Evolutionary conservation across 2,329 filamentous ascomycete genomes (phyloP).

Genomic region (Hypocreales sp.): DNA sequence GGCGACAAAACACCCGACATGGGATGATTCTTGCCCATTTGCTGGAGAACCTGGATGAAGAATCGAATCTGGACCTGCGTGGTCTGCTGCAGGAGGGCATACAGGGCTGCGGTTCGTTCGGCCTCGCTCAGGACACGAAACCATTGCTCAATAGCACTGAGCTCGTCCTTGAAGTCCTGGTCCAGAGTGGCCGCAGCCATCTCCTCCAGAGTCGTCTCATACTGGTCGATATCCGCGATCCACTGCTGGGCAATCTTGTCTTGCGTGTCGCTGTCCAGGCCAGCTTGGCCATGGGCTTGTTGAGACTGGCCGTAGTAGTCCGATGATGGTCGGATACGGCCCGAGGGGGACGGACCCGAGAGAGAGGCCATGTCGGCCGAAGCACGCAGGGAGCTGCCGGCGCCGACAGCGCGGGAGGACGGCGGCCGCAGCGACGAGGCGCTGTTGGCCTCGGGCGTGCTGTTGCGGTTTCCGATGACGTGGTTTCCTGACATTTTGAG

Average conservation of each 20-base stretch:
- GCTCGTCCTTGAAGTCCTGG: slow-evolving; percentile 98
- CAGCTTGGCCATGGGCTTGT: slow-evolving; percentile 50
- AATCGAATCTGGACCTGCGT: slow-evolving; percentile 98
- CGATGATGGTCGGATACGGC: slow-evolving; percentile 81
- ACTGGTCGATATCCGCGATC: slow-evolving; percentile 98
- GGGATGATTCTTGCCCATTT: slow-evolving; percentile 97
- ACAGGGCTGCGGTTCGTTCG: slow-evolving; percentile 86
- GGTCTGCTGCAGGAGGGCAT: slow-evolving; percentile 91
- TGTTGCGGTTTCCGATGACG: slow-evolving; percentile 77
- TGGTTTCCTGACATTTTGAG: slow-evolving; percentile 53
- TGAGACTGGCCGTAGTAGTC: slow-evolving; percentile 80
- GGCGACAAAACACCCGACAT: slow-evolving; percentile 93
- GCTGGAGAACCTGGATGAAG: slow-evolving; percentile 96
- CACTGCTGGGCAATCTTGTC: slow-evolving; percentile 95
- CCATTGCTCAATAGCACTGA: slow-evolving; percentile 99
- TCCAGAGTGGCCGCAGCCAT: slow-evolving; percentile 98
- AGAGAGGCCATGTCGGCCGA: slow-evolving; percentile 93
- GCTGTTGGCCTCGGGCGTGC: slow-evolving; percentile 81
- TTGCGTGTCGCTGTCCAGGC: slow-evolving; percentile 62
- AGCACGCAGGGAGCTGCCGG: slow-evolving; percentile 75
- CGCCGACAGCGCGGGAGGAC: slow-evolving; percentile 59
- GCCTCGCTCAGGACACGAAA: slow-evolving; percentile 95
- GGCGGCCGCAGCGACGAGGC: slow-evolving; percentile 72
- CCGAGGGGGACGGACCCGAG: slow-evolving; percentile 47
- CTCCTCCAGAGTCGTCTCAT: slow-evolving; percentile 95